phyloP scores from a whole-genome alignment of 768 basidiomycete species.

The Leccinum broughii region DNA sequence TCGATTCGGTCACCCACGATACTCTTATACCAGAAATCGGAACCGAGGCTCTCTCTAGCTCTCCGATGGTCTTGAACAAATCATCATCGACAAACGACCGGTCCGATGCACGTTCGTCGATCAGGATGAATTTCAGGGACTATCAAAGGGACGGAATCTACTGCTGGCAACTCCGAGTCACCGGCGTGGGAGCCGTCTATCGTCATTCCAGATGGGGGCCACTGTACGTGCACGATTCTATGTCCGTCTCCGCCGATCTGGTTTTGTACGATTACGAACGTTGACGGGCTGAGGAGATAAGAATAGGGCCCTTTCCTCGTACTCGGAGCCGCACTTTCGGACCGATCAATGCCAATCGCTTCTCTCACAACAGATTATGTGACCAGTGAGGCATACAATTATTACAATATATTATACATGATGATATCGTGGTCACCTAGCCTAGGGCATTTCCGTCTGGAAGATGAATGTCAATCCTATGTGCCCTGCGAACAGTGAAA shows the following conservation, averaged over 20 bases:
- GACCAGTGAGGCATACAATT: constrained; percentile 4
- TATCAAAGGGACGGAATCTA: background rate
- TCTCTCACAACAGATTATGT: constrained; percentile 9
- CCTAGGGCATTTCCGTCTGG: background rate
- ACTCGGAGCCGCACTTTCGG: constrained; percentile 15
- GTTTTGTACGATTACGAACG: background rate
- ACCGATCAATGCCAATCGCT: constrained; percentile 9
- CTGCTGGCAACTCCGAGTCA: background rate
- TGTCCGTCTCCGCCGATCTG: background rate
- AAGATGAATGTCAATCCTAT: background rate
- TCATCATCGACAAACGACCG: constrained; percentile 6
- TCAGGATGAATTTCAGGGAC: background rate
- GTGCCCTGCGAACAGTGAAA: constrained; percentile 8
- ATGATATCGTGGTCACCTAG: background rate
- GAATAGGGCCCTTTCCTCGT: background rate
- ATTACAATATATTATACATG: background rate
- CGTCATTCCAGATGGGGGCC: constrained; percentile 2
- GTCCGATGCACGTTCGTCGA: background rate
- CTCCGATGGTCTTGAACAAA: constrained; percentile 5
- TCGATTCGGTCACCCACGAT: constrained; percentile 12
- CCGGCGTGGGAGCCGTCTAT: background rate
- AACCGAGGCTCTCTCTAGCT: constrained; percentile 4
- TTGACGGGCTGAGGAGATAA: constrained; percentile 15
- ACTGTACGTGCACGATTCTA: background rate
- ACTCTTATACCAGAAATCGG: constrained; percentile 4